Conservation (phyloP, 768 basidiomycete species). For the Mycena kentingensis region DNA sequence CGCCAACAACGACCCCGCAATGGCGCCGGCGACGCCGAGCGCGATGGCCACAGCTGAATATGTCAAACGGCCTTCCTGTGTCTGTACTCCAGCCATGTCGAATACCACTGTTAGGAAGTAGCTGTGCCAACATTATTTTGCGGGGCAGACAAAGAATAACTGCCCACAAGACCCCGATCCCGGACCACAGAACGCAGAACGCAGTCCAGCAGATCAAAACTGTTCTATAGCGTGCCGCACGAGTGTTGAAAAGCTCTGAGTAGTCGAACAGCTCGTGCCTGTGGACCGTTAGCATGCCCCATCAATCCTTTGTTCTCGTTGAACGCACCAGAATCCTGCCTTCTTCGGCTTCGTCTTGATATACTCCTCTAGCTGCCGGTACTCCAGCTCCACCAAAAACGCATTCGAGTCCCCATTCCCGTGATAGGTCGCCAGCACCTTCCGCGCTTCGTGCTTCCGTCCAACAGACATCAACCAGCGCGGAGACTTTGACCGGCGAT, state of each 20-base stretch:
- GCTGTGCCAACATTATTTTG: neutral
- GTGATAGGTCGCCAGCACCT: conserved; percentile 54
- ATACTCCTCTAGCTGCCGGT: conserved; percentile 51
- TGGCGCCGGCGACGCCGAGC: conserved; percentile 41
- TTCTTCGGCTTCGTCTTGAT: conserved; percentile 52
- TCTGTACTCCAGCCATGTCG: conserved; percentile 50
- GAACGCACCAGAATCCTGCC: conserved; percentile 48
- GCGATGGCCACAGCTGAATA: conserved; percentile 44
- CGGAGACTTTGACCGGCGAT: conserved; percentile 41
- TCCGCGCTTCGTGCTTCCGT: conserved; percentile 49
- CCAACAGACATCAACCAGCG: conserved; percentile 56
- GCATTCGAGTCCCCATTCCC: conserved; percentile 52
- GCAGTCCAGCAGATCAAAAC: conserved; percentile 54
- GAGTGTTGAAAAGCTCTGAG: conserved; percentile 48
- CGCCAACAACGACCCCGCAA: conserved; percentile 41
- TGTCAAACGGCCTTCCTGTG: conserved; percentile 41
- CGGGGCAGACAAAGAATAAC: neutral
- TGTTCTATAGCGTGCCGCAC: conserved; percentile 48
- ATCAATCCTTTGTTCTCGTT: neutral
- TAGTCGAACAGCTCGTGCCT: conserved; percentile 46
- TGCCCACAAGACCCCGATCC: conserved; percentile 33
- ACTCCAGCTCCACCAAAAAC: conserved; percentile 53
- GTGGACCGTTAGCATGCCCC: neutral
- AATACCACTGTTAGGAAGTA: conserved; percentile 44
- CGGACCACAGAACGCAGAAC: conserved; percentile 32